A percentile compares a stretch with the other conserved stretches of the same genome.
phyloP scores from a whole-genome alignment of 2,329 filamentous ascomycete species.

The Amauroascus niger region DNA sequence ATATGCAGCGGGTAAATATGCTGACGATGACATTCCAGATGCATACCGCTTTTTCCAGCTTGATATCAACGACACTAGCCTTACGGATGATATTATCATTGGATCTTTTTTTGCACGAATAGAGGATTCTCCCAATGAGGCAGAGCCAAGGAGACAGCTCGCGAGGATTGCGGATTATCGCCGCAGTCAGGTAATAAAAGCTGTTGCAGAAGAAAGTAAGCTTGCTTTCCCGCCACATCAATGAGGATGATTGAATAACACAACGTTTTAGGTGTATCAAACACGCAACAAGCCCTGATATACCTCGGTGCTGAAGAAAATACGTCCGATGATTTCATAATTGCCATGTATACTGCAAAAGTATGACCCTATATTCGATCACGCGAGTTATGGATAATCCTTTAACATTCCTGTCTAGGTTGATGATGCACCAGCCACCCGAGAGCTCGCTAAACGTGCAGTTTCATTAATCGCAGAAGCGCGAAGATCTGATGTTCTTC shows the following conservation, averaged over 20 bases:
- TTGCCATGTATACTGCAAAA: conserved; percentile 49
- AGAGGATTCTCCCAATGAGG: conserved; percentile 47
- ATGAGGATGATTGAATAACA: conserved; percentile 20
- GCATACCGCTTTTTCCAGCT: conserved; percentile 55
- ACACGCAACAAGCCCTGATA: conserved; percentile 47
- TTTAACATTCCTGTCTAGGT: conserved; percentile 28
- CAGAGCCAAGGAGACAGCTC: conserved; percentile 48
- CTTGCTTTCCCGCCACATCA: conserved; percentile 9
- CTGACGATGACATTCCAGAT: conserved; percentile 45
- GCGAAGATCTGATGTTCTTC: conserved; percentile 47
- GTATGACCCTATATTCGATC: conserved; percentile 27
- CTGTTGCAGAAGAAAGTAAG: conserved; percentile 48
- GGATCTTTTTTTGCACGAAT: conserved; percentile 52
- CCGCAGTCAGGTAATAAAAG: conserved; percentile 48
- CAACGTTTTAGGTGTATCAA: conserved; percentile 38
- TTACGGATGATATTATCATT: conserved; percentile 53
- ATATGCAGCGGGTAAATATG: conserved; percentile 50
- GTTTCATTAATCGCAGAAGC: conserved; percentile 50
- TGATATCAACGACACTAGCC: conserved; percentile 33
- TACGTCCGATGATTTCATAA: conserved; percentile 49
- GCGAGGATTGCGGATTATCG: conserved; percentile 51
- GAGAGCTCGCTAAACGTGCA: conserved; percentile 46
- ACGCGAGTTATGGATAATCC: neutral
- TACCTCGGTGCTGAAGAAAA: conserved; percentile 48
- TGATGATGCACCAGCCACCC: conserved; percentile 42